phyloP scores from a whole-genome alignment of 257 asterid species.

The Cinchona pubescens region DNA sequence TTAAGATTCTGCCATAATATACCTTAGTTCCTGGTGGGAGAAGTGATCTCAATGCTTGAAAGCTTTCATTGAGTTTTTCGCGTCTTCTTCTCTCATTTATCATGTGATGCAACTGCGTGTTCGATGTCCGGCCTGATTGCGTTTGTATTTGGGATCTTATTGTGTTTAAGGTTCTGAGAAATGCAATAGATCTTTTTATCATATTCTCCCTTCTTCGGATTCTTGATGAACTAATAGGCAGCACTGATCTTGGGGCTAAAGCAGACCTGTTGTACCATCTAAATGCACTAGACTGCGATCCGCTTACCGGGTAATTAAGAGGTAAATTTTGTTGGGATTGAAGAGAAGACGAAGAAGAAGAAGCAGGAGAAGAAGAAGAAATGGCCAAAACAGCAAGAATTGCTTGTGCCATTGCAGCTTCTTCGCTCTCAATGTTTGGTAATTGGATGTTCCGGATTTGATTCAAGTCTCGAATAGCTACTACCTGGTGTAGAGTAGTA shows the following conservation, averaged over 20 bases:
- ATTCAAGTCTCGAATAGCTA: conserved; percentile 19
- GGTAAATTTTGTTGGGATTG: conserved; percentile 20
- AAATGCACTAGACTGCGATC: conserved; percentile 42
- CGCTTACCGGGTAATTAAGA: conserved; percentile 1
- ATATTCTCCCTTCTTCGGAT: conserved; percentile 34
- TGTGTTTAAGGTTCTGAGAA: conserved; percentile 40
- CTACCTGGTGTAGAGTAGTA: conserved; percentile 19
- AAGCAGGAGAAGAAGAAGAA: conserved; percentile 36
- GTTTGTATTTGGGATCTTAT: conserved; percentile 22
- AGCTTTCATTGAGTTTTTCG: conserved; percentile 65
- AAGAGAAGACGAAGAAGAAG: conserved; percentile 27
- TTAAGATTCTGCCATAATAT: background rate
- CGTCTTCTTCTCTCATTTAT: conserved; percentile 67
- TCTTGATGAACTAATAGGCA: conserved; percentile 5
- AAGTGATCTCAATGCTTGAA: conserved; percentile 57
- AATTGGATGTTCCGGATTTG: conserved; percentile 34
- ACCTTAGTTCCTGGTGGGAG: conserved; percentile 84
- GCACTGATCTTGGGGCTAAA: conserved; percentile 4
- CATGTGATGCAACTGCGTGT: conserved; percentile 64
- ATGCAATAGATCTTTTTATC: conserved; percentile 47
- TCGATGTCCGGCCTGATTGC: conserved; percentile 33
- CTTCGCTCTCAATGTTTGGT: conserved; percentile 48
- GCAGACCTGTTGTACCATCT: conserved; percentile 32
- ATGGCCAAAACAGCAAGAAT: conserved; percentile 50
- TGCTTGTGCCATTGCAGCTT: conserved; percentile 56